Percentiles rank a stretch among this genome's conserved stretches.
Evolutionary conservation across 768 basidiomycete genomes (phyloP).

Genomic region (Termitomyces sp.): DNA sequence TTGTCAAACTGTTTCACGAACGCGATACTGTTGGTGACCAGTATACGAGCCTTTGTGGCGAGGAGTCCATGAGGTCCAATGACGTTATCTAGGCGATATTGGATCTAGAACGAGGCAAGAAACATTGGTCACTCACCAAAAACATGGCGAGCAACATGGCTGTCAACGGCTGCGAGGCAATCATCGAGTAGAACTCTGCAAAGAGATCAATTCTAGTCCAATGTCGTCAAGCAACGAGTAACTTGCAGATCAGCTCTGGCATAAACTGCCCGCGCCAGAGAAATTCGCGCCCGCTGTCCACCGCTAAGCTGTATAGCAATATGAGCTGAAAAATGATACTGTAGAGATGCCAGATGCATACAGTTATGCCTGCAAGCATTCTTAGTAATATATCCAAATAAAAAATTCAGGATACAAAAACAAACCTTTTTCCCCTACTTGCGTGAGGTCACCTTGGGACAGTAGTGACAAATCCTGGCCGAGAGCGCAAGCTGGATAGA

Average conservation of each 20-base stretch:
- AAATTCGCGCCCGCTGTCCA: slow-evolving; percentile 79
- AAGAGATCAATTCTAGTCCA: neutral
- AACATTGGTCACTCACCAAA: slow-evolving; percentile 45
- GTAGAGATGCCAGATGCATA: slow-evolving; percentile 21
- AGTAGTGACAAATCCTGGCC: slow-evolving; percentile 74
- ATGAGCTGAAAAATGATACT: neutral
- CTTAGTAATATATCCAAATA: neutral
- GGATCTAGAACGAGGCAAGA: neutral
- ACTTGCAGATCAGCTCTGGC: slow-evolving; percentile 82
- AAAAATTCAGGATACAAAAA: neutral
- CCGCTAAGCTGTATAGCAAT: slow-evolving; percentile 53
- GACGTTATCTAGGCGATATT: slow-evolving; percentile 54
- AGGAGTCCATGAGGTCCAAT: slow-evolving; percentile 83
- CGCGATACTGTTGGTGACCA: slow-evolving; percentile 87
- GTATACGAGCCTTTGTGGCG: slow-evolving; percentile 73
- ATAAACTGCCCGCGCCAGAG: slow-evolving; percentile 86
- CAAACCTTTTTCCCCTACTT: slow-evolving; percentile 80
- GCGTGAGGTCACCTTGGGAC: slow-evolving; percentile 76
- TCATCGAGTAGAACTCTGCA: slow-evolving; percentile 78
- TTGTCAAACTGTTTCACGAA: slow-evolving; percentile 76
- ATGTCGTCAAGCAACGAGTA: neutral
- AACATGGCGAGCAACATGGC: slow-evolving; percentile 84
- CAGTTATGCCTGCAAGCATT: slow-evolving; percentile 44
- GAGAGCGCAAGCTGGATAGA: slow-evolving; percentile 70
- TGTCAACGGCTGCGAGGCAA: slow-evolving; percentile 79